A percentile compares a stretch with the other conserved stretches of the same genome.
These are phyloP conservation scores for Miscanthus lutarioriparius DNA, from an alignment of 176 grass and related monocot species.

Conservation along the genomic window DNA sequence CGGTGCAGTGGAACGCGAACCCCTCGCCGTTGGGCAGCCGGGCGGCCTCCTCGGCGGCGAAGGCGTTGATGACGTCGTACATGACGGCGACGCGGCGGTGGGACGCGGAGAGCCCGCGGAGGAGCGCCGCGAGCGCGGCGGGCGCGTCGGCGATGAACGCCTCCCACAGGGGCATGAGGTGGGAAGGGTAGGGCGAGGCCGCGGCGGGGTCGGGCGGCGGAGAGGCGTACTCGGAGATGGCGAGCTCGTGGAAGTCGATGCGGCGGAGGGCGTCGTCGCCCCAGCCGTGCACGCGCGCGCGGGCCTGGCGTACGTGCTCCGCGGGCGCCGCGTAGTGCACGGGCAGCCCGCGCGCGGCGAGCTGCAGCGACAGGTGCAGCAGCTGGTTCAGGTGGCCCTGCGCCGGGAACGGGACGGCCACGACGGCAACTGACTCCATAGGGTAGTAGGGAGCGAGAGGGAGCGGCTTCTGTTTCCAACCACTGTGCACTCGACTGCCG, in stretches of 20 bases:
- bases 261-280: background rate
- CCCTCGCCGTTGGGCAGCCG: constrained; percentile 27
- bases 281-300: constrained; percentile 41
- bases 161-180: constrained; percentile 38
- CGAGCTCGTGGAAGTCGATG: constrained; percentile 51
- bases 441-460: background rate
- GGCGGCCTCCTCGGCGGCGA: constrained; percentile 32
- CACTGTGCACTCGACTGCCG: background rate
- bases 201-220: constrained; percentile 39
- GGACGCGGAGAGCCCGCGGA: constrained; percentile 19
- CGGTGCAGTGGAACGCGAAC: constrained; percentile 1
- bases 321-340: background rate
- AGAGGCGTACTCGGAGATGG: constrained; percentile 39
- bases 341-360: constrained; percentile 33
- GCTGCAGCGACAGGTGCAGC: constrained; percentile 55
- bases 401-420: constrained; percentile 57
- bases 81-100: constrained; percentile 48
- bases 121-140: constrained; percentile 30
- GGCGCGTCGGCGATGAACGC: constrained; percentile 19
- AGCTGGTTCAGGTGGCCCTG: constrained; percentile 85
- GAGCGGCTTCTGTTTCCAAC: background rate
- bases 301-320: constrained; percentile 46
- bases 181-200: constrained; percentile 36
- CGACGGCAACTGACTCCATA: constrained; percentile 34
- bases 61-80: constrained; percentile 45